Base-by-base conservation (phyloP, 2,329 filamentous ascomycete species). In the Colletotrichum ledebouriae region DNA sequence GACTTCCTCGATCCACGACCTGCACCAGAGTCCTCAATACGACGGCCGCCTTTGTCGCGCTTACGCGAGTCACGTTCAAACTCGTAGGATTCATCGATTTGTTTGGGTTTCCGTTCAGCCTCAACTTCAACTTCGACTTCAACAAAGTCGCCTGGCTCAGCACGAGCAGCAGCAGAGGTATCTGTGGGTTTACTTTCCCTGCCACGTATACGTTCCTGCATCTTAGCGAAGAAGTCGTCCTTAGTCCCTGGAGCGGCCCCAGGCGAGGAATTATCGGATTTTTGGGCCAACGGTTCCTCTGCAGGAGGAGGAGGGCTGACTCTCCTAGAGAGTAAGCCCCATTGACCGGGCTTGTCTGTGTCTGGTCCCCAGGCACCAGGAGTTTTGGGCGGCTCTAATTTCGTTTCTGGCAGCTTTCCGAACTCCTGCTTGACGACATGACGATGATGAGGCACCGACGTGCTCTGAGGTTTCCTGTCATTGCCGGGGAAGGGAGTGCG, bases 11-110 rank as follows among this genome's bases (percentile, higher is more conserved):
- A 58, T 22, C 44, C 67, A 29, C 62, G 57, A 29, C 59, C 55
- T 47, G 37, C 12, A 11, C 59, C 59, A 0, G 41, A 49, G 37
- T 39, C 37, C 37, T 39, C 37, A 11, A 11, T 12, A 12, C 37
- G 37, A 39, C 37, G 37, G 13, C 11, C 37, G 13, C 37, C 11
- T 37, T 57, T 70, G 11, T 64, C 69, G n/a, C 69, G 66, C 55
- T 56, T 49, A 44, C 62, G 61, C 17, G 69, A 17, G 25, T 71
- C 62, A 47, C 69, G 69, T 10, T 60, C 56, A 34, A 71, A 70
- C 29, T 70, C 61, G 58, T 67, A 71, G 12, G 69, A 63, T 11
- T 70, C 67, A 17, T 69, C 60, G 11, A 69, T 58, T n/a, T 58
- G 53, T n/a, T 56, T 69, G 3, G 25, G 9, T 34, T 66, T 41